Conservation (phyloP, 768 basidiomycete genomes). For the Rhizopogon vinicolor region DNA sequence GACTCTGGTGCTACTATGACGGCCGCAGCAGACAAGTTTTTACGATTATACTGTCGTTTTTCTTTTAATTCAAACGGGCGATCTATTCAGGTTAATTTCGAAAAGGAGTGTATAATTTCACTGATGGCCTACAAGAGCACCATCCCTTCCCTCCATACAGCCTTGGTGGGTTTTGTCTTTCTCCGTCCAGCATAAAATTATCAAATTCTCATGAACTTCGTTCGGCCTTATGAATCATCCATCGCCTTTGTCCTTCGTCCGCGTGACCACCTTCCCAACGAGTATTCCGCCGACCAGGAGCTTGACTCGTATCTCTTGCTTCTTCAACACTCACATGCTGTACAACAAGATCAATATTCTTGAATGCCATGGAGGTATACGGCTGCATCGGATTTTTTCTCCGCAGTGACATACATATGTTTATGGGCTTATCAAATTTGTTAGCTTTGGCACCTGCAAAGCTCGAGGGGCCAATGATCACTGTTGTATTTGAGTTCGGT, state of each 20-base stretch:
- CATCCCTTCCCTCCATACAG: background rate
- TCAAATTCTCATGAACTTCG: background rate
- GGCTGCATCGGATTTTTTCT: background rate
- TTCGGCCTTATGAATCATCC: background rate
- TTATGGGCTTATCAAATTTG: too few species aligned
- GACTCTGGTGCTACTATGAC: too few species aligned
- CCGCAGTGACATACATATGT: too few species aligned
- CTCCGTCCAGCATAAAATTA: background rate
- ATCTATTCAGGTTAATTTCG: too few species aligned
- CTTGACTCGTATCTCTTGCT: background rate
- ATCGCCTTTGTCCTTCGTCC: background rate
- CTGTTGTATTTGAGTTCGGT: background rate
- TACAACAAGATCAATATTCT: background rate
- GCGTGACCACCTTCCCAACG: background rate
- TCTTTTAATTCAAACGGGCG: too few species aligned
- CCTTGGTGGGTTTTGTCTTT: background rate
- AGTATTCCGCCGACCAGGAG: background rate
- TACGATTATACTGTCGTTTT: too few species aligned
- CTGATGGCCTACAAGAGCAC: background rate
- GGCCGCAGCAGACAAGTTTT: too few species aligned
- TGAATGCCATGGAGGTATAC: background rate
- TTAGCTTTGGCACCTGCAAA: background rate
- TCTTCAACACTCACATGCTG: background rate
- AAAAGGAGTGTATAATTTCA: too few species aligned
- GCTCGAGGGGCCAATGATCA: background rate